A percentile compares a stretch with the other conserved stretches of the same genome.
These are phyloP conservation scores for Oropetium thomaeum DNA, from an alignment of 176 grass and related monocot genomes.

Conservation along the genomic window DNA sequence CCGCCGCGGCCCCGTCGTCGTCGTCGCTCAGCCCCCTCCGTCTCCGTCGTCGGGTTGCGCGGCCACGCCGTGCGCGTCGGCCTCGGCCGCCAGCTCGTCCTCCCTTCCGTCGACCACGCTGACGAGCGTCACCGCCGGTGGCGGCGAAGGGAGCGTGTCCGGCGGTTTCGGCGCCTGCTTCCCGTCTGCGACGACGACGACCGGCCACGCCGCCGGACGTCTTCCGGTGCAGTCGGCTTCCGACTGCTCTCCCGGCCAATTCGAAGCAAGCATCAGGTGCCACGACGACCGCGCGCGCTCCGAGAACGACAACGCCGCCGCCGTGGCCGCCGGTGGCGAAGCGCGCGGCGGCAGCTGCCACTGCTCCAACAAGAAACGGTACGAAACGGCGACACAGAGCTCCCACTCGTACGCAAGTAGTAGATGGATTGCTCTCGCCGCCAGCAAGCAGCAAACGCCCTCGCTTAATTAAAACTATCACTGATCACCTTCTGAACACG, in stretches of 20 bases:
- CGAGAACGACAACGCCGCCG: background rate
- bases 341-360: slow-evolving; percentile 28
- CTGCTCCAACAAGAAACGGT: slow-evolving; percentile 71
- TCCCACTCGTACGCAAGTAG: too few species aligned
- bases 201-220: background rate
- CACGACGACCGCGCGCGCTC: slow-evolving; percentile 24
- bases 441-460: background rate
- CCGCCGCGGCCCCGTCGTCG: slow-evolving; percentile 42
- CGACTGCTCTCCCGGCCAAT: background rate
- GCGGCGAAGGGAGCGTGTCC: slow-evolving; percentile 66
- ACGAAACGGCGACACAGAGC: background rate
- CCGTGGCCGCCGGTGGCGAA: background rate
- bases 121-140: slow-evolving; percentile 43
- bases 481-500: background rate
- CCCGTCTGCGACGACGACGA: background rate
- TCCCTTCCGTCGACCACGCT: slow-evolving; percentile 31
- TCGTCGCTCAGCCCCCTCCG: background rate
- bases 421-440: background rate
- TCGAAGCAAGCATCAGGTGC: slow-evolving; percentile 1
- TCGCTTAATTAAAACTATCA: background rate
- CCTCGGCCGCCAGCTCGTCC: slow-evolving; percentile 44
- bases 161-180: slow-evolving; percentile 29
- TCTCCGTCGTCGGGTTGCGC: background rate
- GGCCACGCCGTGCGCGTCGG: slow-evolving; percentile 25
- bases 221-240: background rate